A percentile compares a stretch with the other conserved stretches of the same genome.
These are phyloP conservation scores for Podila minutissima DNA, from an alignment of 192 early-diverging fungal species.

Conservation along the genomic window DNA sequence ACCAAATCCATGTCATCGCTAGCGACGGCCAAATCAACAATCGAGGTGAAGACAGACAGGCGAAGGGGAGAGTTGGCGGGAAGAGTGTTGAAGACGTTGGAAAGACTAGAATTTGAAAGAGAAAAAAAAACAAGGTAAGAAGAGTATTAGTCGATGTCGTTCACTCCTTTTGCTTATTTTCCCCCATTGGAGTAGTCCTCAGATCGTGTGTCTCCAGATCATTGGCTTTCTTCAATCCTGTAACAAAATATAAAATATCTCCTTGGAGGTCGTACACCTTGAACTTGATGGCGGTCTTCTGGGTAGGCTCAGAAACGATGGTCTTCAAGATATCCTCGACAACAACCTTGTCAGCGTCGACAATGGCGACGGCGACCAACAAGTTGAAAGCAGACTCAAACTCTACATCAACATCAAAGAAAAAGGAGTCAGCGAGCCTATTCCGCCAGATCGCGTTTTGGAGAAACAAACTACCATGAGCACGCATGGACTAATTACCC, in stretches of 20 bases:
- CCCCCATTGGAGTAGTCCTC: background rate
- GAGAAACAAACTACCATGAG: background rate
- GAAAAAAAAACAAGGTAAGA: background rate
- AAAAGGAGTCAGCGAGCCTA: slow-evolving; percentile 4
- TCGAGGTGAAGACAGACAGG: slow-evolving; percentile 74
- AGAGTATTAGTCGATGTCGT: slow-evolving; percentile 6
- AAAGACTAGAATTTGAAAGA: slow-evolving; percentile 55
- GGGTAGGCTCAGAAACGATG: slow-evolving; percentile 58
- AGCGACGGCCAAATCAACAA: slow-evolving; percentile 79
- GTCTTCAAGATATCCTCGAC: slow-evolving; percentile 58
- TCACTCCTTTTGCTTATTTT: background rate
- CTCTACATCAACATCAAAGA: slow-evolving; percentile 47
- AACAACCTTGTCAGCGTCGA: slow-evolving; percentile 54
- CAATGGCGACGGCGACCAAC: slow-evolving; percentile 68
- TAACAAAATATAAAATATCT: background rate
- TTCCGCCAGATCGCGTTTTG: slow-evolving; percentile 9
- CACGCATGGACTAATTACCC: slow-evolving; percentile 51
- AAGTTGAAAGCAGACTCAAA: slow-evolving; percentile 76
- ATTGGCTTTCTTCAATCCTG: slow-evolving; percentile 28
- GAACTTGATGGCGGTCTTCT: slow-evolving; percentile 66
- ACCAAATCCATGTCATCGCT: slow-evolving; percentile 75
- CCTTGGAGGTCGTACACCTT: slow-evolving; percentile 60
- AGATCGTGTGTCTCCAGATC: background rate
- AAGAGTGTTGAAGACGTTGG: slow-evolving; percentile 89
- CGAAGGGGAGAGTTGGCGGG: slow-evolving; percentile 63